Conservation (phyloP, 2,329 filamentous ascomycete genomes). For the Penicillium griseofulvum region DNA sequence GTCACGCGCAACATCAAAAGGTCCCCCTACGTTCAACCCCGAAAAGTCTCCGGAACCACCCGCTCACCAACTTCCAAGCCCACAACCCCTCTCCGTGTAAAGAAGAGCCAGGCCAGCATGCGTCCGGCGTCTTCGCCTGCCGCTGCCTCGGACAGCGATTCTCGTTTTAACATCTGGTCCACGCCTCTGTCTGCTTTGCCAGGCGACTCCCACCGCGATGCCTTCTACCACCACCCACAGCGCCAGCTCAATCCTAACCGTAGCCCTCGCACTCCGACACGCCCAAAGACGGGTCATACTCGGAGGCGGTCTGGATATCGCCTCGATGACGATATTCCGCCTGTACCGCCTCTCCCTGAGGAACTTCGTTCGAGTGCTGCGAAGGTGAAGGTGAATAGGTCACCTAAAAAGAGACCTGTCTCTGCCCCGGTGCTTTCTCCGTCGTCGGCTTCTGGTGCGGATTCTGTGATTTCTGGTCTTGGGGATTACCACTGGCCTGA, state of each 20-base stretch:
- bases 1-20: slow-evolving; percentile 12
- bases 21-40: slow-evolving; percentile 20
- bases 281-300: slow-evolving; percentile 17
- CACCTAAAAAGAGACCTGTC: slow-evolving; percentile 22
- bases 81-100: slow-evolving; percentile 23
- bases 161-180: slow-evolving; percentile 6
- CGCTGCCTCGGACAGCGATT: neutral
- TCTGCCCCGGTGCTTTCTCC: slow-evolving; percentile 6
- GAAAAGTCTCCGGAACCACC: slow-evolving; percentile 15
- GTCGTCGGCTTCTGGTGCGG: slow-evolving; percentile 5
- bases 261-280: slow-evolving; percentile 16
- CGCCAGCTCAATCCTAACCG: slow-evolving; percentile 22
- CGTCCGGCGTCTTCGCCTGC: slow-evolving; percentile 8
- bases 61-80: slow-evolving; percentile 24
- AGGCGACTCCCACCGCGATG: slow-evolving; percentile 7
- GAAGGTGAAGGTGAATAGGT: slow-evolving; percentile 25
- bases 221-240: slow-evolving; percentile 25
- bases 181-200: slow-evolving; percentile 12
- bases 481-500: slow-evolving; percentile 45
- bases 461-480: slow-evolving; percentile 7
- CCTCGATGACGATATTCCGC: slow-evolving; percentile 37
- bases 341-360: slow-evolving; percentile 41
- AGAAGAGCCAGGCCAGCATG: slow-evolving; percentile 20
- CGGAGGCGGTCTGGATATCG: slow-evolving; percentile 9
- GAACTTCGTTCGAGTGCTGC: slow-evolving; percentile 31